Conservation (phyloP, 2,329 filamentous ascomycete genomes). For the Xylogone sp. region DNA sequence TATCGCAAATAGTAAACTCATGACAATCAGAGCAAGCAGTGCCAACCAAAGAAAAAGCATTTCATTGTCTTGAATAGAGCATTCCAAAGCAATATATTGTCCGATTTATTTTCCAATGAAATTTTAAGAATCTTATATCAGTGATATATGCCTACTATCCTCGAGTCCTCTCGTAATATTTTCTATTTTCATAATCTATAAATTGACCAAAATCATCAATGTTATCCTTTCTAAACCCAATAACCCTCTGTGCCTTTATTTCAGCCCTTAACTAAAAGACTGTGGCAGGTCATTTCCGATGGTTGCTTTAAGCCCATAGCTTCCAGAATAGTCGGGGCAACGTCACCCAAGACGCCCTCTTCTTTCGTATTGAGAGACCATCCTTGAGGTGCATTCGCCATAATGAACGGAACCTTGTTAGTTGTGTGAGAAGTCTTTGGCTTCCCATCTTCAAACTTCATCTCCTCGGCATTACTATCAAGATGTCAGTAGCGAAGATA, state of each 20-base stretch:
- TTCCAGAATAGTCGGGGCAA: constrained; percentile 88
- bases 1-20: too few relatives aligned
- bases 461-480: constrained; percentile 83
- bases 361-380: constrained; percentile 77
- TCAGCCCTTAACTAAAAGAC: constrained; percentile 70
- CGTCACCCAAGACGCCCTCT: constrained; percentile 90
- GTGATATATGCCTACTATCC: too few relatives aligned
- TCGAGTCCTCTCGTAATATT: constrained; percentile 1
- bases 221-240: too few relatives aligned
- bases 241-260: neutral
- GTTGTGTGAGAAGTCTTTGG: constrained; percentile 98
- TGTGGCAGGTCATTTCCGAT: constrained; percentile 86
- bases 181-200: neutral
- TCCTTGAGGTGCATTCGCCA: constrained; percentile 91
- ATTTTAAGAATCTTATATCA: too few relatives aligned
- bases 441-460: constrained; percentile 93
- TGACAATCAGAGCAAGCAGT: too few relatives aligned
- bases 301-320: constrained; percentile 90
- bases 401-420: constrained; percentile 96
- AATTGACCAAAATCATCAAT: neutral
- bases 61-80: too few relatives aligned
- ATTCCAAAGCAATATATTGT: too few relatives aligned
- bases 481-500: constrained; percentile 15
- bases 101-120: too few relatives aligned
- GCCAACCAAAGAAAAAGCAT: too few relatives aligned